These are phyloP conservation scores for Rostrohypoxylon terebratum DNA, from an alignment of 495 filamentous ascomycete species.

Conservation along the genomic window DNA sequence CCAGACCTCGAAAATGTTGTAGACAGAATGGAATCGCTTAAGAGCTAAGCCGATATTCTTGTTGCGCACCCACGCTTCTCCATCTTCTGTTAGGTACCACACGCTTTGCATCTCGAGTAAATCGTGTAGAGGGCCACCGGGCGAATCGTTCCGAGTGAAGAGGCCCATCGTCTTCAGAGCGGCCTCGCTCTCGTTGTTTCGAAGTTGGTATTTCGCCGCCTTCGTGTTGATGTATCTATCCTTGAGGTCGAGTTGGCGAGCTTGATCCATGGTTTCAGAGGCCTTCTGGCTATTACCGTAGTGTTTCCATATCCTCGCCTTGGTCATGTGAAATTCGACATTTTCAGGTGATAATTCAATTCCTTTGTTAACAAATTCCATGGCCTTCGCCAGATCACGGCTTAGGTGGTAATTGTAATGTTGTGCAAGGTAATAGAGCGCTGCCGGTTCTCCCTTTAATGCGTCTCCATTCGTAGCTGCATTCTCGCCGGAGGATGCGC, in stretches of 20 bases:
- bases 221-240: slow-evolving; percentile 99
- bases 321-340: slow-evolving; percentile 94
- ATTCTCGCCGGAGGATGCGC: slow-evolving; percentile 57
- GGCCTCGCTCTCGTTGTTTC: slow-evolving; percentile 89
- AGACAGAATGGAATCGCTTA: slow-evolving; percentile 87
- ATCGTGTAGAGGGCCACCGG: slow-evolving; percentile 88
- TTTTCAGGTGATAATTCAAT: slow-evolving; percentile 79
- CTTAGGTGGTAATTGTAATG: slow-evolving; percentile 95
- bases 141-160: slow-evolving; percentile 88
- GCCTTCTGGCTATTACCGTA: slow-evolving; percentile 83
- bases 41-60: slow-evolving; percentile 85
- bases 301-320: slow-evolving; percentile 95
- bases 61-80: slow-evolving; percentile 86
- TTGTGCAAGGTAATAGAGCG: slow-evolving; percentile 92
- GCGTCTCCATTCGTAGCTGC: slow-evolving; percentile 63
- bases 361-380: slow-evolving; percentile 84
- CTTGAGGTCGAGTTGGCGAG: slow-evolving; percentile 82
- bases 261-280: slow-evolving; percentile 87
- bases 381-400: slow-evolving; percentile 83
- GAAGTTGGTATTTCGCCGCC: slow-evolving; percentile 94
- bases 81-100: slow-evolving; percentile 97
- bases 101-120: slow-evolving; percentile 98
- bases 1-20: slow-evolving; percentile 96
- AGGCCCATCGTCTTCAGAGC: slow-evolving; percentile 90
- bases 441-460: slow-evolving; percentile 77